phyloP scores from a whole-genome alignment of 2,329 filamentous ascomycete genomes.

The Fusarium sp. region DNA sequence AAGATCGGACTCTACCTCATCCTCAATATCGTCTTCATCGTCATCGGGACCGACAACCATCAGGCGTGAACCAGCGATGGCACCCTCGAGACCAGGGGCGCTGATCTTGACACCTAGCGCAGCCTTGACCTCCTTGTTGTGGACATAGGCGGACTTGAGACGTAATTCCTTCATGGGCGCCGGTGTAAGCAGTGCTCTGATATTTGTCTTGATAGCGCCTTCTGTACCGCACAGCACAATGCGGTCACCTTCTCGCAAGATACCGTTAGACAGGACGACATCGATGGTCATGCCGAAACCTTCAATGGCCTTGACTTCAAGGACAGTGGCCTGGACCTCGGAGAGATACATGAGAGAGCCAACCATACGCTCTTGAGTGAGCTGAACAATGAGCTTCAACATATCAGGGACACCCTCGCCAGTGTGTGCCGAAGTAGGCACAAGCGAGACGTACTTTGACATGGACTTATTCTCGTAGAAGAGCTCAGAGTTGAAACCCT shows the following conservation, averaged over 20 bases:
- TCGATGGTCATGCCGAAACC: slow-evolving; percentile 99
- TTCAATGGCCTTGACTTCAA: slow-evolving; percentile 99
- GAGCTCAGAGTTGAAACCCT: slow-evolving; percentile 97
- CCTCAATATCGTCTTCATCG: slow-evolving; percentile 95
- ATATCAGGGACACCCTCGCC: slow-evolving; percentile 99
- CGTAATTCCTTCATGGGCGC: slow-evolving; percentile 93
- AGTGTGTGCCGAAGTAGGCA: slow-evolving; percentile 97
- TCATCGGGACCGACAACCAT: slow-evolving; percentile 95
- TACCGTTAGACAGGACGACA: slow-evolving; percentile 95
- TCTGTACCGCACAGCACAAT: slow-evolving; percentile 98
- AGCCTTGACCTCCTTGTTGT: slow-evolving; percentile 99
- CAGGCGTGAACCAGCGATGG: slow-evolving; percentile 94
- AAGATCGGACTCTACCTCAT: slow-evolving; percentile 95
- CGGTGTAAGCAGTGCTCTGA: slow-evolving; percentile 92
- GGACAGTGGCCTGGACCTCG: slow-evolving; percentile 96
- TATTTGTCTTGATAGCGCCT: slow-evolving; percentile 93
- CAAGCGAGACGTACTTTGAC: slow-evolving; percentile 92
- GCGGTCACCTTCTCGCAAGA: slow-evolving; percentile 91
- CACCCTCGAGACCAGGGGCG: slow-evolving; percentile 92
- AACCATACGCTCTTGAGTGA: slow-evolving; percentile 98
- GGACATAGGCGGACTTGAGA: slow-evolving; percentile 95
- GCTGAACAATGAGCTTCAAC: slow-evolving; percentile 91
- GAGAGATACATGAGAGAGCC: slow-evolving; percentile 97
- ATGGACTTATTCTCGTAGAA: slow-evolving; percentile 99
- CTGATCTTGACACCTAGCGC: slow-evolving; percentile 99